Evolutionary conservation across 306 rosid genomes (phyloP).

Genomic region (Macrotyloma uniflorum): DNA sequence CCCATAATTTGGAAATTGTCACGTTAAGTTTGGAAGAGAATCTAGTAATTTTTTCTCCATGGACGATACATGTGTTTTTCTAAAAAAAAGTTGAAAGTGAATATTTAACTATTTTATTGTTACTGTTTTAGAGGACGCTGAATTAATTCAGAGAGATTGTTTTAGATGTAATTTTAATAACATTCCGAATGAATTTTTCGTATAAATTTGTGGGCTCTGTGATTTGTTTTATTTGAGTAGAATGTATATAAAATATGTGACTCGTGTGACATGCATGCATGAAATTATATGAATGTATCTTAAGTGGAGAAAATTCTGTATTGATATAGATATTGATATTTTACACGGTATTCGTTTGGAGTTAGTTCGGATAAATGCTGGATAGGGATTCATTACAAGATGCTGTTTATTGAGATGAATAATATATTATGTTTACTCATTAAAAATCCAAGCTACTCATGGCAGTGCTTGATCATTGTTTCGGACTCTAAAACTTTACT

Average conservation of each 20-base stretch:
- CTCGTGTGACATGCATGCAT: background rate
- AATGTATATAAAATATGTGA: background rate
- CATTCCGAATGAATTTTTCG: background rate
- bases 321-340: background rate
- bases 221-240: background rate
- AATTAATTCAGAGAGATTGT: background rate
- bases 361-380: slow-evolving; percentile 3
- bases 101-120: background rate
- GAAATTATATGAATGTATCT: slow-evolving; percentile 3
- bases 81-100: background rate
- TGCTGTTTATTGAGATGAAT: background rate
- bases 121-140: background rate
- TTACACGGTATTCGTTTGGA: background rate
- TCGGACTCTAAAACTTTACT: background rate
- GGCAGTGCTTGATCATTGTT: slow-evolving; percentile 12
- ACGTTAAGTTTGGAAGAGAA: background rate
- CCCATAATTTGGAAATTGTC: too few relatives aligned
- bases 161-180: background rate
- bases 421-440: background rate
- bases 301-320: background rate
- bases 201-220: background rate
- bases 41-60: too few relatives aligned
- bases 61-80: background rate
- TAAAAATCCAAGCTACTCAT: slow-evolving; percentile 21
- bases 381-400: background rate